Conservation (phyloP, 257 asterid species). For the Solanum virginianum region DNA sequence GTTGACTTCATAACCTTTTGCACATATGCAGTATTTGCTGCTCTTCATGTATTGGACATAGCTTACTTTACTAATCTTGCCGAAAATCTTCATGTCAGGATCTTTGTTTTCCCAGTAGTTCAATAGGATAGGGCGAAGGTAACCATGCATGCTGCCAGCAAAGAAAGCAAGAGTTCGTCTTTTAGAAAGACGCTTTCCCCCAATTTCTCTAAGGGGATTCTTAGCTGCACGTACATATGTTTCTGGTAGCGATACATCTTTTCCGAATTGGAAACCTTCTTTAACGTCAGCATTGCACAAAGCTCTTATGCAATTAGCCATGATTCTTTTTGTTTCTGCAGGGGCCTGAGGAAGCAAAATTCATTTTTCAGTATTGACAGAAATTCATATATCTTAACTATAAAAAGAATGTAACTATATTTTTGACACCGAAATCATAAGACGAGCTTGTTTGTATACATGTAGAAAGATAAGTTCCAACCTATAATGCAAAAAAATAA, state of each 20-base stretch:
- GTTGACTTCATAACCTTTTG: conserved; percentile 75
- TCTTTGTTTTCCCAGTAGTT: conserved; percentile 72
- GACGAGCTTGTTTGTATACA: not conserved
- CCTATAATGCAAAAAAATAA: not conserved
- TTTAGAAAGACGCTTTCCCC: conserved; percentile 66
- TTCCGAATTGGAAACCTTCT: conserved; percentile 71
- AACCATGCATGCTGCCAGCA: conserved; percentile 93
- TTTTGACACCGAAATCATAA: not conserved
- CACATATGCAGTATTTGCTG: conserved; percentile 89
- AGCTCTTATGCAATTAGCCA: conserved; percentile 73
- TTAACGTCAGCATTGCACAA: conserved; percentile 65
- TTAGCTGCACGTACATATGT: conserved; percentile 38
- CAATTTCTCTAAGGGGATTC: conserved; percentile 51
- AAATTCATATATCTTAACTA: not conserved
- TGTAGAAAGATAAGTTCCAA: not conserved
- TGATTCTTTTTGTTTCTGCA: conserved; percentile 39
- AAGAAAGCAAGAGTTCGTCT: conserved; percentile 74
- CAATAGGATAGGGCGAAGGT: conserved; percentile 65
- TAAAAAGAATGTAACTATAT: not conserved
- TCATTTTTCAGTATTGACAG: not conserved
- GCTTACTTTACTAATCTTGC: conserved; percentile 37
- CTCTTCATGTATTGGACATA: conserved; percentile 80
- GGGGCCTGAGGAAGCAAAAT: conserved; percentile 48
- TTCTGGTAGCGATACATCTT: conserved; percentile 84
- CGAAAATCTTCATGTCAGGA: conserved; percentile 69